phyloP scores from a whole-genome alignment of 352 stramenopile species.

The Globisporangium yorkense region DNA sequence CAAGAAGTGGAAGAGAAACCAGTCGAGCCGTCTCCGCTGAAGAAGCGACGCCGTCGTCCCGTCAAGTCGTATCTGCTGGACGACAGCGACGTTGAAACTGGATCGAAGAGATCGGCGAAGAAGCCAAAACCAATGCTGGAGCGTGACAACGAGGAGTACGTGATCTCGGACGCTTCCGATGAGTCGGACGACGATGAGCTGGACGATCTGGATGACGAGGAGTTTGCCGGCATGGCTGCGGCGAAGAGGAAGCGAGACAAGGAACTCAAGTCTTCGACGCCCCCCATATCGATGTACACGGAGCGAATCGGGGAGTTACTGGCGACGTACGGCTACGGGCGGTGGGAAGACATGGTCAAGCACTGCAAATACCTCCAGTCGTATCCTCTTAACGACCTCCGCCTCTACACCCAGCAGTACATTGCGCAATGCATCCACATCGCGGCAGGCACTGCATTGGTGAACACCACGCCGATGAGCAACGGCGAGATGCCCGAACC shows the following conservation, averaged over 20 bases:
- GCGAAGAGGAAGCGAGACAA: slow-evolving; percentile 32
- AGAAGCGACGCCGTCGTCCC: slow-evolving; percentile 58
- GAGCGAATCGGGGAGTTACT: slow-evolving; percentile 48
- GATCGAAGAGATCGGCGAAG: slow-evolving; percentile 14
- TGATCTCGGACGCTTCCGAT: slow-evolving; percentile 58
- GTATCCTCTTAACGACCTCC: slow-evolving; percentile 42
- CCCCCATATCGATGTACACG: slow-evolving; percentile 33
- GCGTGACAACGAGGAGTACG: slow-evolving; percentile 65
- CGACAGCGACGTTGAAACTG: slow-evolving; percentile 45
- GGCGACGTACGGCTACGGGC: slow-evolving; percentile 69
- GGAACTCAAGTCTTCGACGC: slow-evolving; percentile 16
- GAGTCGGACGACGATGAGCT: slow-evolving; percentile 47
- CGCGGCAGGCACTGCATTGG: slow-evolving; percentile 21
- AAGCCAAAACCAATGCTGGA: slow-evolving; percentile 16
- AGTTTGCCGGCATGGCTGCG: slow-evolving; percentile 19
- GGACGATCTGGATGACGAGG: slow-evolving; percentile 46
- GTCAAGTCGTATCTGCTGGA: slow-evolving; percentile 76
- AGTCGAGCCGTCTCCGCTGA: slow-evolving; percentile 63
- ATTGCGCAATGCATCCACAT: slow-evolving; percentile 47
- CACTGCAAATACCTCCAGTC: slow-evolving; percentile 19
- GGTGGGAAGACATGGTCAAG: slow-evolving; percentile 69
- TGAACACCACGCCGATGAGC: slow-evolving; percentile 7
- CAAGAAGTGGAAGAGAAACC: slow-evolving; percentile 62
- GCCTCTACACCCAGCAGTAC: slow-evolving; percentile 39
- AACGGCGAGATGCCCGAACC: slow-evolving; percentile 14